Evolutionary conservation across 371 early-diverging fungal species (phyloP), one percentile per base, ranked within the genome.

Genomic region (Blastocladiella emersonii): DNA sequence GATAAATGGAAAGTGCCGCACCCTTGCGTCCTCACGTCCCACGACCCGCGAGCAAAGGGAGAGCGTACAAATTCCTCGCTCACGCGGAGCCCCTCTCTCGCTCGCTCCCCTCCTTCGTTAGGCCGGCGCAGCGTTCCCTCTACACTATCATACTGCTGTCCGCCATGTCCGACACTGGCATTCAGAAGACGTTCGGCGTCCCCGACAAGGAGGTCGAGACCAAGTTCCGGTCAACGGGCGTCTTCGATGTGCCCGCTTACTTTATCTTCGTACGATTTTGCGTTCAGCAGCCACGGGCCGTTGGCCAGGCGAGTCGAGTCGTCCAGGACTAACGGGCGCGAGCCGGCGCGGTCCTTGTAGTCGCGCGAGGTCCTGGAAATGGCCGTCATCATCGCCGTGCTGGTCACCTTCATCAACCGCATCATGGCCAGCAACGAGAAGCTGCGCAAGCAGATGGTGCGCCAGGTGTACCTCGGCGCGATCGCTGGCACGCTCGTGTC

Each of bases 381-480:
- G 37, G 35, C 59, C 3, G 35, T 59, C 37, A 37, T 59, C 21
- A 7, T 59, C 0, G 59, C 41, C 13, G 59, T 59, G 37, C 59
- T 59, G 35, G 10, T 59, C 30, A 43, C 59, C 13, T 59, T 59
- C 59, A 23, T 59, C 32, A 32, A 59, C 37, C n/a, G 32, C 17
- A 13, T 32, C 17, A 10, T 59, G 27, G 59, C 32, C 59, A 34
- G 37, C 59, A 13, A 59, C 15, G 37, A 15, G 25, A 13, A 3
- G 1, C 7, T 59, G 27, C 59, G 37, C 41, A 37, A 25, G 32
- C 59, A 27, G 25, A 25, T 59, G 36, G 32, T 41, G 15, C 37
- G 59, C 27, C 59, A 59, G 21, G 59, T 59, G 21, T 59, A 21
- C 13, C 10, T 59, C 10, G 59, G 59, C 37, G 12, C 59, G 15